Evolutionary conservation across 371 early-diverging fungal species (phyloP), one percentile per base, ranked within the genome.

Genomic region (Syncephalastrum racemosum): DNA sequence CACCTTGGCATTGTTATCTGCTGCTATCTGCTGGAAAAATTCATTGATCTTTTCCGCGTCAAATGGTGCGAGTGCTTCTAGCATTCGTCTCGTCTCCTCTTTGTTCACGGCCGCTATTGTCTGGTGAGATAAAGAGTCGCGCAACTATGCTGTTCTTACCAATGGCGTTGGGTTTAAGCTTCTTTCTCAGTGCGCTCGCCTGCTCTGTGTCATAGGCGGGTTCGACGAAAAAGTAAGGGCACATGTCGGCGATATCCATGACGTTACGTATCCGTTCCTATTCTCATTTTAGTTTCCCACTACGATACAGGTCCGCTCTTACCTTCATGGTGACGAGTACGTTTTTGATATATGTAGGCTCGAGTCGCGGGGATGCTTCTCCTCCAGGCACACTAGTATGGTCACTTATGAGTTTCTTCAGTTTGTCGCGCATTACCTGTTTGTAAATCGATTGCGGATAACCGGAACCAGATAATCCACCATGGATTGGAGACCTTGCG

Each of bases 251-350:
- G 7, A 88, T 80, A 59, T 88, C 87, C 36, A 71, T 59, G 12
- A 84, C 56, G 42, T 83, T 77, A 23, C 76, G 76, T 54, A 87
- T 85, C 25, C 86, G 75, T 22, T 85, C 85, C 71, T 79, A 50
- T 5, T 25, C 20, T 45, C 14, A 24, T 36, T 10, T 25, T 19
- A 23, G 23, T 41, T 18, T 39, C 24, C 4, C 23, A 8, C 15
- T 6, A 20, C 3, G n/a, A 19, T 14, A 43, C 0, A 22, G n/a
- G 15, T 31, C 15, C 24, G 13, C 15, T 22, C 47, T 54, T 68
- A 63, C 77, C 52, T 82, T 81, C 51, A 85, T 68, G 5, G 78
- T 75, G 39, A 56, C 51, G 12, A 83, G 75, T 10, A 83, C 82
- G 13, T 50, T 49, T 1, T 63, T 51, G 27, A 84, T 67, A 53